Base-by-base conservation (phyloP, 2,329 filamentous ascomycete genomes). In the Sporothrix pseudoabietina region DNA sequence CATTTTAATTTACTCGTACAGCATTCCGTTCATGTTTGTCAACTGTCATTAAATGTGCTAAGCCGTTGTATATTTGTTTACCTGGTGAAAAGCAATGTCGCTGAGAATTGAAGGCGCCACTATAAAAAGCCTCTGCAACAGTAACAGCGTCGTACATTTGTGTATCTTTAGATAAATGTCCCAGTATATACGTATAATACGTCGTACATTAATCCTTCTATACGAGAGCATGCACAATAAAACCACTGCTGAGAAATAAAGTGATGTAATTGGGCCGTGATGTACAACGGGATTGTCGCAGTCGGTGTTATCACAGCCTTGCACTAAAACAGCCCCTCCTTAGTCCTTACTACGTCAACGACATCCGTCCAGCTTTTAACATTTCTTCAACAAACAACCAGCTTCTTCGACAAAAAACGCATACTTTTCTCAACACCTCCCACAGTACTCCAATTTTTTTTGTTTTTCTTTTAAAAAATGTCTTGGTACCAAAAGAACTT, bases 401-500 rank as follows among this genome's bases (percentile, higher is more conserved):
- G 26, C 9, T 12, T 55, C 16, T 14, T 55, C 4, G n/a, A 19
- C 9, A 12, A n/a, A 26, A 26, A 44, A 44, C 14, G 19, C 12
- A 49, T 10, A 55, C 22, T 26, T 26, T 55, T 8, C 22, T 5
- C 52, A 26, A 22, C 35, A 7, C 22, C n/a, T 54, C 44, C 12
- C 32, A n/a, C 52, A 12, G 3, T 41, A 26, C 55, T 47, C 35
- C 35, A 35, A 35, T 8, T 35, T 3, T 35, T 26, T 26, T 26
- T 8, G 1, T 3, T 35, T 26, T 26, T 26, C 26, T 26, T 26
- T 26, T 26, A 26, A 26, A 35, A 1, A 16, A 90, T 90, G 88
- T 93, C 89, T 75, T 97, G 93, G 93, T 89, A 87, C 78, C 95
- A 98, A 83, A 97, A 96, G 82, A 88, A 91, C 69, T 90, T 98